Conservation (phyloP, 805 yeast species). For the Suhomyces xylopsoci region DNA sequence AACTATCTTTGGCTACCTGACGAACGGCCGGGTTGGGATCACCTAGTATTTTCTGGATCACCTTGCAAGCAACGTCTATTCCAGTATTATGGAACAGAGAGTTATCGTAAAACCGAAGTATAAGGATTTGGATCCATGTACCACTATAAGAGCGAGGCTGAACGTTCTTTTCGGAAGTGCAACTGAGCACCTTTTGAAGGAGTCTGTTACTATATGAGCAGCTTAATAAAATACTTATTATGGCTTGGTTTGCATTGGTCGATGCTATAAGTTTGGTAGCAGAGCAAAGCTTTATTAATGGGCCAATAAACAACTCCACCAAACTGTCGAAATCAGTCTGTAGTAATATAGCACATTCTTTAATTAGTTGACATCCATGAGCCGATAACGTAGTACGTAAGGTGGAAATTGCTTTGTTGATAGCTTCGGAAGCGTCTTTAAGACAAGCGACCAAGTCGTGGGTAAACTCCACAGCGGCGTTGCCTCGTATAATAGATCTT, state of each 20-base stretch:
- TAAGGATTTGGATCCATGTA: slow-evolving; percentile 62
- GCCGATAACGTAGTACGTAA: slow-evolving; percentile 79
- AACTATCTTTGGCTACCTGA: slow-evolving; percentile 67
- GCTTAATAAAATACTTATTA: slow-evolving; percentile 54
- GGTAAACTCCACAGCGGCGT: slow-evolving; percentile 38
- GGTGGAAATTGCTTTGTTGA: slow-evolving; percentile 65
- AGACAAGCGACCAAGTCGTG: slow-evolving; percentile 34
- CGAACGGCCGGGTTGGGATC: slow-evolving; percentile 84
- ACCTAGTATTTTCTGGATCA: slow-evolving; percentile 57
- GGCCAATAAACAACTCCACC: slow-evolving; percentile 47
- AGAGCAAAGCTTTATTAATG: slow-evolving; percentile 51
- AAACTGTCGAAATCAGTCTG: slow-evolving; percentile 43
- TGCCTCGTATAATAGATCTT: slow-evolving; percentile 62
- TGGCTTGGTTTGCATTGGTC: slow-evolving; percentile 51
- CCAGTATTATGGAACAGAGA: slow-evolving; percentile 21
- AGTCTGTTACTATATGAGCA: slow-evolving; percentile 53
- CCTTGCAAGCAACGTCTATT: slow-evolving; percentile 46
- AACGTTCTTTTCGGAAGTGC: slow-evolving; percentile 66
- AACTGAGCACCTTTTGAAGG: slow-evolving; percentile 46
- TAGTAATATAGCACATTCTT: slow-evolving; percentile 55
- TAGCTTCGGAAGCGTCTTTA: slow-evolving; percentile 45
- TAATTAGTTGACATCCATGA: slow-evolving; percentile 72
- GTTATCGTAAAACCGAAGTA: slow-evolving; percentile 49
- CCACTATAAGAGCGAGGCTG: slow-evolving; percentile 70
- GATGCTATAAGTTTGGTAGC: slow-evolving; percentile 66